Conservation (phyloP, 441 rosid species). For the Euphorbia celastroides region DNA sequence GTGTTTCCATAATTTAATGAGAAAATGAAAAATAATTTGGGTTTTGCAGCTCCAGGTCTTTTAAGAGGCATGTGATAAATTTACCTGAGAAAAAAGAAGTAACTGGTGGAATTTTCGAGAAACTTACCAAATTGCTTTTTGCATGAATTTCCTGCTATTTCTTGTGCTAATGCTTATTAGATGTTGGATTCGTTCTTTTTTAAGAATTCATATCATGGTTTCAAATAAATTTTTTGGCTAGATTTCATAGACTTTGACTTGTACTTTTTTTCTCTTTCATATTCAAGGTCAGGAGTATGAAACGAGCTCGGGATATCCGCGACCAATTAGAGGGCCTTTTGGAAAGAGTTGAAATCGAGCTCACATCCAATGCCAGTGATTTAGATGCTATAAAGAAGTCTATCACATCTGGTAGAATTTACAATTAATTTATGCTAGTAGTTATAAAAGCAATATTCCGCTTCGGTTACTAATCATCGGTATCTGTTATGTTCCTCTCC, state of each 20-base stretch:
- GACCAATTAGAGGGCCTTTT: conserved; percentile 95
- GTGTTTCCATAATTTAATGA: too few species aligned
- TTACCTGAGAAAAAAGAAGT: too few species aligned
- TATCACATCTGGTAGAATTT: conserved; percentile 50
- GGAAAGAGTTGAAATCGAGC: conserved; percentile 95
- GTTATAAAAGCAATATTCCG: conserved; percentile 1
- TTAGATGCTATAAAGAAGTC: conserved; percentile 71
- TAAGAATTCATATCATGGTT: too few species aligned
- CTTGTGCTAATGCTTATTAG: too few species aligned
- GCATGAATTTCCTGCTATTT: too few species aligned
- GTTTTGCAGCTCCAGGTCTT: too few species aligned
- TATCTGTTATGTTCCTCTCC: conserved; percentile 21
- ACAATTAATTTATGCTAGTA: neutral
- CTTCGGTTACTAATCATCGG: conserved; percentile 9
- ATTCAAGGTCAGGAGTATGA: conserved; percentile 89
- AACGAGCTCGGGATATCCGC: conserved; percentile 90
- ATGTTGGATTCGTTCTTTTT: too few species aligned
- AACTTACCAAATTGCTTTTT: too few species aligned
- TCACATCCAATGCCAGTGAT: conserved; percentile 56
- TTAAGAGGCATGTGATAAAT: too few species aligned
- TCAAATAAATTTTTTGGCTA: neutral
- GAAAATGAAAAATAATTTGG: too few species aligned
- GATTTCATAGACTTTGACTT: neutral
- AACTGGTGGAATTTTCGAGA: too few species aligned
- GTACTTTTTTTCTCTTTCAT: conserved; percentile 13